Evolutionary conservation across 495 filamentous ascomycete species (phyloP), one percentile per base, ranked within the genome.

Genomic region (Hypoxylon cercidicola): DNA sequence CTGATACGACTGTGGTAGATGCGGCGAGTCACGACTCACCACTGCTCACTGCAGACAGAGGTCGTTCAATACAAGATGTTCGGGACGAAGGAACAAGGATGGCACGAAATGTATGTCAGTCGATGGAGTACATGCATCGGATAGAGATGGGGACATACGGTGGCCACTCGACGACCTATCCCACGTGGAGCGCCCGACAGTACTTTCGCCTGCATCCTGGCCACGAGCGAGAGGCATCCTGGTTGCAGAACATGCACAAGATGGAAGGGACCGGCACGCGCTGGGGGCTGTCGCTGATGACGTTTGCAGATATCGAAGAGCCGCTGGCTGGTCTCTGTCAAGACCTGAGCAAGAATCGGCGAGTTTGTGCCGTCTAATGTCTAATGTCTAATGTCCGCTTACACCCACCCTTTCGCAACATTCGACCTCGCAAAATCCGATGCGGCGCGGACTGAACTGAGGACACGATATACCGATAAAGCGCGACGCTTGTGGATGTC

Each of bases 211-310:
- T 63, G 9, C 60, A 63, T 25, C 52, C 60, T 2, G 60, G 60
- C 6, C 46, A 57, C 28, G 60, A 63, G 35, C 52, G 60, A 25
- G 60, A 63, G 46, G 16, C 20, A 37, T 23, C 25, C 6, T 63
- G 60, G 60, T n/a, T 63, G 18, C 51, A 63, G 28, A 63, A 63
- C 13, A 50, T 57, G n/a, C 52, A 52, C 12, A 63, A 51, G 35
- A 63, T 63, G 60, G 37, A 57, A 20, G 60, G 60, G 7, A 44
- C 52, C 4, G 46, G 40, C 28, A 63, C 60, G 25, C 60, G 60
- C 39, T 63, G 60, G 60, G 60, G 60, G 1, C 39, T 56, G 25
- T 50, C 60, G 45, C 16, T 63, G 37, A 63, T 63, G 60, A 57
- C 39, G 16, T 63, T 63, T n/a, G 21, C 60, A 18, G 52, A 63